A percentile compares a stretch with the other conserved stretches of the same genome.
phyloP scores from a whole-genome alignment of 441 rosid species.

The Dalechampia spathulata region DNA sequence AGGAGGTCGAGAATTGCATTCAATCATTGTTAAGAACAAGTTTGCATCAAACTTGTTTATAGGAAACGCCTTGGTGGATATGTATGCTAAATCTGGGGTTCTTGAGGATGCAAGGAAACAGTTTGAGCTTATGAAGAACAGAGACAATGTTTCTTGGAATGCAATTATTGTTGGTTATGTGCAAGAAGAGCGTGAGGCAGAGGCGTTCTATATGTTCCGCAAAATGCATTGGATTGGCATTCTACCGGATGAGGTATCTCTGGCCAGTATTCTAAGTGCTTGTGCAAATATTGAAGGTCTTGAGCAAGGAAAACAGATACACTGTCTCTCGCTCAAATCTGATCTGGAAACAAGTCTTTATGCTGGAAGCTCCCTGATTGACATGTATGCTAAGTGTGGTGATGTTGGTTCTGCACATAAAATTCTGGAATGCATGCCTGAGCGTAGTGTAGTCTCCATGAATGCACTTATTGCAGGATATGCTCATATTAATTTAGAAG shows the following conservation, averaged over 20 bases:
- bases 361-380: constrained; percentile 80
- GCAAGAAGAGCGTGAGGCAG: constrained; percentile 57
- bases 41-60: constrained; percentile 56
- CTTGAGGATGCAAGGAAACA: constrained; percentile 59
- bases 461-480: constrained; percentile 82
- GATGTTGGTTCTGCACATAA: constrained; percentile 35
- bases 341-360: constrained; percentile 68
- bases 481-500: constrained; percentile 42
- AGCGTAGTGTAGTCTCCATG: constrained; percentile 57
- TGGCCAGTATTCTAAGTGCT: constrained; percentile 74
- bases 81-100: constrained; percentile 88
- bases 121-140: constrained; percentile 51
- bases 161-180: constrained; percentile 83
- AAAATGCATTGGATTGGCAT: constrained; percentile 44
- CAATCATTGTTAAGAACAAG: constrained; percentile 50
- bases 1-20: constrained; percentile 66
- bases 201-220: constrained; percentile 62
- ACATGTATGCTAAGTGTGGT: constrained; percentile 76
- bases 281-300: constrained; percentile 63
- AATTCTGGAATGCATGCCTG: constrained; percentile 49
- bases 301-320: constrained; percentile 52
- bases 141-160: constrained; percentile 80
- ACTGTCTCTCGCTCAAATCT: constrained; percentile 58
- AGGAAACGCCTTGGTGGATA: constrained; percentile 82
- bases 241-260: constrained; percentile 71